Evolutionary conservation across 805 yeast species (phyloP), one percentile per base, ranked within the genome.

Genomic region (Candida takata): DNA sequence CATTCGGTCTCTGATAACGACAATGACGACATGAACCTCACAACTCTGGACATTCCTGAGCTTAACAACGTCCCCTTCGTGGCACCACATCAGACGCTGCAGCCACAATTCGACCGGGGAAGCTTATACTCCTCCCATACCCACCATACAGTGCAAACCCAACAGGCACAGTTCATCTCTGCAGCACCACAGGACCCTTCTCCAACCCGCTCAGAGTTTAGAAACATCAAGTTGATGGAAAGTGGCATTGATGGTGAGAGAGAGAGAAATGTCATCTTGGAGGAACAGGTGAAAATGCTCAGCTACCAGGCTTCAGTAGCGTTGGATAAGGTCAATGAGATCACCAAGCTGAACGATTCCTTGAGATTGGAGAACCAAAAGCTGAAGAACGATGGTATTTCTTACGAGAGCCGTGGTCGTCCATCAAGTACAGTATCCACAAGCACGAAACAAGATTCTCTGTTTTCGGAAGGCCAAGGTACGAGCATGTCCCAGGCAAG

Each of bases 301-400:
- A 41, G 54, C 6, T 48, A 44, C 8, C 57, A 53, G 17, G 58
- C 57, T 10, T 46, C 55, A 1, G 8, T 37, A 29, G 55, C 55
- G 4, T 36, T 53, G 25, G 58, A 53, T 30, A 37, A 38, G 29
- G 36, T 52, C 16, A 43, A 44, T 4, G 57, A 51, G n/a, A 38
- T 41, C 3, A 27, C 36, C 6, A 49, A 41, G 29, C 50, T 44
- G 26, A 49, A 52, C 24, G 45, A 44, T 3, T 15, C 20, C 1
- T 21, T 52, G 26, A 47, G 32, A 24, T 35, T 29, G 12, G 48
- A 51, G 28, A 50, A 49, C 15, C 34, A 43, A 8, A 33, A 36
- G 8, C 27, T 48, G 23, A 20, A 20, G 23, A 7, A 8, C 23
- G 23, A 7, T 7, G 23, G 10, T 10, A 20, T 8, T 20, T 8